phyloP scores from a whole-genome alignment of 768 basidiomycete genomes.

The Paxillus ammoniavirescens region DNA sequence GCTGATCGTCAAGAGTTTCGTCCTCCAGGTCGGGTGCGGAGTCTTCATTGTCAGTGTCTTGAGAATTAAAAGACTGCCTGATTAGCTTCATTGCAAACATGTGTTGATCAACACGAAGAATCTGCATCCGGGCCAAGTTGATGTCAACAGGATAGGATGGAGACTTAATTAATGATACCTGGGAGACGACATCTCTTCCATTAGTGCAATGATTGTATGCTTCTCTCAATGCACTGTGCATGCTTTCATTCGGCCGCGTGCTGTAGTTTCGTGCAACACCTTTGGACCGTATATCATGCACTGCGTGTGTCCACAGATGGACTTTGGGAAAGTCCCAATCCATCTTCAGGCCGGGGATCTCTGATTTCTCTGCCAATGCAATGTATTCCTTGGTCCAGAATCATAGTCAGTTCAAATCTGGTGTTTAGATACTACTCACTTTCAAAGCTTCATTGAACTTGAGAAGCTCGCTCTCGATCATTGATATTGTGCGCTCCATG shows the following conservation, averaged over 20 bases:
- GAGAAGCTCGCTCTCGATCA: neutral
- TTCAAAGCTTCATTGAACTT: constrained; percentile 18
- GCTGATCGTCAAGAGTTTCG: too few species aligned
- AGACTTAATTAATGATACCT: constrained; percentile 19
- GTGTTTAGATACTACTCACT: constrained; percentile 12
- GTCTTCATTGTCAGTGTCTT: too few species aligned
- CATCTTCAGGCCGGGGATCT: constrained; percentile 15
- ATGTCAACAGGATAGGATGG: neutral
- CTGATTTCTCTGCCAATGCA: neutral
- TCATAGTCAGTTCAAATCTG: neutral
- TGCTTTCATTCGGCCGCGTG: constrained; percentile 31
- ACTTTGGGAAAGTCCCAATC: constrained; percentile 37
- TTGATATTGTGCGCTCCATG: constrained; percentile 4
- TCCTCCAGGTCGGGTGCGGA: too few species aligned
- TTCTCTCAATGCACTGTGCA: constrained; percentile 28
- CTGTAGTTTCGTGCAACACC: constrained; percentile 32
- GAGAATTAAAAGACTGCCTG: too few species aligned
- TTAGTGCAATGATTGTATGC: constrained; percentile 2
- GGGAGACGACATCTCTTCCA: constrained; percentile 21
- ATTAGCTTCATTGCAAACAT: neutral
- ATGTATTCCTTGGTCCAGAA: neutral
- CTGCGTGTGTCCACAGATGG: constrained; percentile 33
- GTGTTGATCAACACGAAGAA: constrained; percentile 14
- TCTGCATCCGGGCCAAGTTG: neutral
- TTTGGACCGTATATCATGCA: constrained; percentile 32